phyloP scores from a whole-genome alignment of 2,329 filamentous ascomycete genomes.

The Fusarium succisae region DNA sequence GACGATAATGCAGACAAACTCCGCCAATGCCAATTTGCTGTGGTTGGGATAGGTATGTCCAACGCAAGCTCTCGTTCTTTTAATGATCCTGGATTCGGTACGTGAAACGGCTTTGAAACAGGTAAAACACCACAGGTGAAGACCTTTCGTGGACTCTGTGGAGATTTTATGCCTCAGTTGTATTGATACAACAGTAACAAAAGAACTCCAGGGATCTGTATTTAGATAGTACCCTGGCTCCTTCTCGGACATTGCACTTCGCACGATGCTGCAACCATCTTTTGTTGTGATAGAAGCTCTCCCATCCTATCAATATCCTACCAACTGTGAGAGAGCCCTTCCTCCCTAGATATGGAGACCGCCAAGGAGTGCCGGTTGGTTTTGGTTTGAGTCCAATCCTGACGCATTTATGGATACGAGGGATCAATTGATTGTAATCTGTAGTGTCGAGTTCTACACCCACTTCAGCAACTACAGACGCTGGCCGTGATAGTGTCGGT shows the following conservation, averaged over 20 bases:
- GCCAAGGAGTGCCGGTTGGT: conserved; percentile 25
- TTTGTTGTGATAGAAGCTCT: conserved; percentile 16
- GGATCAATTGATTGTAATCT: neutral
- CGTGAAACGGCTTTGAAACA: conserved; percentile 19
- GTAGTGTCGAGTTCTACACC: neutral
- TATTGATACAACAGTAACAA: conserved; percentile 20
- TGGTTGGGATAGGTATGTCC: neutral
- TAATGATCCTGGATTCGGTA: neutral
- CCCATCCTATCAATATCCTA: conserved; percentile 18
- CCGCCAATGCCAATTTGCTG: neutral
- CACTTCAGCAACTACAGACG: neutral
- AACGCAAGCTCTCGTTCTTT: neutral
- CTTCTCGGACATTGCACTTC: conserved; percentile 3
- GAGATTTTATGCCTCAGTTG: conserved; percentile 9
- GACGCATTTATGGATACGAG: neutral
- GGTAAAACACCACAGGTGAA: neutral
- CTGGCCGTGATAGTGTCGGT: conserved; percentile 26
- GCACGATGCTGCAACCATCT: conserved; percentile 20
- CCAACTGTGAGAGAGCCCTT: neutral
- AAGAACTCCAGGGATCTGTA: conserved; percentile 5
- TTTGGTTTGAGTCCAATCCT: conserved; percentile 15
- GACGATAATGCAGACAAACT: neutral
- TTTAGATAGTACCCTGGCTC: conserved; percentile 13
- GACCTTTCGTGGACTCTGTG: conserved; percentile 5
- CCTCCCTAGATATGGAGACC: conserved; percentile 24